These are phyloP conservation scores for Cerioporus squamosus DNA, from an alignment of 1,284 basidiomycete species.

Conservation along the genomic window DNA sequence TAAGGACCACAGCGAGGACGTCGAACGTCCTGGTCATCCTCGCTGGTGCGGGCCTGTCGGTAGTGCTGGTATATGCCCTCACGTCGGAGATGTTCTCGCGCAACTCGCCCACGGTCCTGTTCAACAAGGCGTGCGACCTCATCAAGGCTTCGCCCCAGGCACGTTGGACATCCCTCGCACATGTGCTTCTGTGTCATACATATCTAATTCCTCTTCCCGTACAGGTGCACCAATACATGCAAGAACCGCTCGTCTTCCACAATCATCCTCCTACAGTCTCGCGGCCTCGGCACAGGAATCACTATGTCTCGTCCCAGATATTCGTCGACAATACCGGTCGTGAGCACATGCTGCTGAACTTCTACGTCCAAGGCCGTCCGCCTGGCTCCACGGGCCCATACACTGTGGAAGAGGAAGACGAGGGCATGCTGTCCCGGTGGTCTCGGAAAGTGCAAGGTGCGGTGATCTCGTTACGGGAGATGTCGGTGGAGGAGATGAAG, in stretches of 20 bases:
- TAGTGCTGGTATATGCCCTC: constrained; percentile 83
- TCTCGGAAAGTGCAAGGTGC: constrained; percentile 47
- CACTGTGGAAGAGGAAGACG: constrained; percentile 5
- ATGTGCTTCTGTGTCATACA: not conserved
- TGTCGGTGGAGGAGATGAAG: constrained; percentile 60
- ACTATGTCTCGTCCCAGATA: constrained; percentile 76
- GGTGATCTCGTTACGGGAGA: constrained; percentile 45
- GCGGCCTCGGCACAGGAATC: constrained; percentile 78
- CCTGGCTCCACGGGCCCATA: constrained; percentile 37
- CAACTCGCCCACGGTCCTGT: constrained; percentile 92
- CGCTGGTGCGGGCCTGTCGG: constrained; percentile 81
- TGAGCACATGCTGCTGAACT: constrained; percentile 82
- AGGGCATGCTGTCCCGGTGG: constrained; percentile 1
- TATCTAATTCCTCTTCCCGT: not conserved
- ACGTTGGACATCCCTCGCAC: constrained; percentile 13
- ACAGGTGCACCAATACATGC: constrained; percentile 70
- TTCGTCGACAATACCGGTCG: constrained; percentile 69
- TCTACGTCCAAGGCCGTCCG: constrained; percentile 68
- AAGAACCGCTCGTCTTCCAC: constrained; percentile 70
- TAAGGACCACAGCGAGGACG: constrained; percentile 78
- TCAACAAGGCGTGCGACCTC: constrained; percentile 84
- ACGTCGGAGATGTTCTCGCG: constrained; percentile 90
- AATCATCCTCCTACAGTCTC: constrained; percentile 73
- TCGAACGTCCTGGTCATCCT: constrained; percentile 86
- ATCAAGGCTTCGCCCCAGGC: constrained; percentile 79